Evolutionary conservation across 306 rosid species (phyloP).

Genomic region (Vigna trinervia): DNA sequence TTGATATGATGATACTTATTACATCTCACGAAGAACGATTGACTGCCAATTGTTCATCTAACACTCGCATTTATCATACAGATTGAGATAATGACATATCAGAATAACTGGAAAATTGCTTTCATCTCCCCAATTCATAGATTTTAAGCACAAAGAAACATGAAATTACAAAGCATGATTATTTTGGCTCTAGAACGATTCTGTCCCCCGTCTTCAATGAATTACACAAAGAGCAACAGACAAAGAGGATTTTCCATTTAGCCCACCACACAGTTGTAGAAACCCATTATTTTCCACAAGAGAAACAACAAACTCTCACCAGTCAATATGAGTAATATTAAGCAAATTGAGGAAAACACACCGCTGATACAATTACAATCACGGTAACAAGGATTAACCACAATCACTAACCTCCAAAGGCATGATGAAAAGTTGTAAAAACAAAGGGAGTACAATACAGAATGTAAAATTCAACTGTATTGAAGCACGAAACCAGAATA

Average conservation of each 20-base stretch:
- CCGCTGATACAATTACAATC: background rate
- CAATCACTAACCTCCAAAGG: too few relatives aligned
- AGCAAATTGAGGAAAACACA: background rate
- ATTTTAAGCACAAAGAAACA: conserved; percentile 6
- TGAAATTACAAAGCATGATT: background rate
- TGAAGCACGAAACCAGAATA: conserved; percentile 11
- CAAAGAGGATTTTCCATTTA: background rate
- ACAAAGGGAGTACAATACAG: background rate
- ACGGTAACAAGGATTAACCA: background rate
- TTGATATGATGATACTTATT: conserved; percentile 8
- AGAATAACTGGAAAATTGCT: background rate
- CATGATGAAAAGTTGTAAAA: background rate
- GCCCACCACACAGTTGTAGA: background rate
- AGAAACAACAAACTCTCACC: conserved; percentile 4
- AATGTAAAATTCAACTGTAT: background rate
- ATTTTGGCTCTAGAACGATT: conserved; percentile 1
- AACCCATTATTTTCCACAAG: background rate
- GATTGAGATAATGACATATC: conserved; percentile 8
- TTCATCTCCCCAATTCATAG: conserved; percentile 11
- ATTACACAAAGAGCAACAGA: conserved; percentile 17
- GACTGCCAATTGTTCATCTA: conserved; percentile 16
- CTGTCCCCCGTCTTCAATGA: conserved; percentile 2
- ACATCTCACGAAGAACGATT: conserved; percentile 18
- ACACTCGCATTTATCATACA: conserved; percentile 8
- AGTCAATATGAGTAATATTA: background rate